Evolutionary conservation across 768 basidiomycete species (phyloP), one percentile per base, ranked within the genome.

Genomic region (Lepiota venenata): DNA sequence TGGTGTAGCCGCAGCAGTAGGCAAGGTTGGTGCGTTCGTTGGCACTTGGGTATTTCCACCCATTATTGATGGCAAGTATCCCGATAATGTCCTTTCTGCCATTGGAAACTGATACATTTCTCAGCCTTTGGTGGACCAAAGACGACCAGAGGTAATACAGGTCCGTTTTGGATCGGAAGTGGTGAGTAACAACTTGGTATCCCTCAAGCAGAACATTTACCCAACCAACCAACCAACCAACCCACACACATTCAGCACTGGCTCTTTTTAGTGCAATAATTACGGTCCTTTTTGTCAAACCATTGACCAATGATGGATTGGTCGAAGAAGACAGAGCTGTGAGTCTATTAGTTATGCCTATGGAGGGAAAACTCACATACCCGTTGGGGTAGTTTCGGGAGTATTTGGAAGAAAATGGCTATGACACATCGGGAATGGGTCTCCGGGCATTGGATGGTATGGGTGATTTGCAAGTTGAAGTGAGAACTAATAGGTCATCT

Each of bases 81-180:
- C n/a, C n/a, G 9, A 18, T 35, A n/a, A 8, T 1, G 20, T 21
- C n/a, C 8, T 46, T 41, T n/a, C 11, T 9, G 32, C 5, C 25
- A 8, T 8, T 32, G 32, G 32, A 32, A 9, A 32, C 8, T 32
- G 2, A 11, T 11, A 29, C 32, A 12, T 16, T 45, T 16, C 59
- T 14, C 57, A 81, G 87, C 77, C 16, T 90, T 90, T 57, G 84
- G 84, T 56, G 84, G 84, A 5, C 8, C 76, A 1, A 58, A 47
- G 15, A 69, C 79, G 16, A 65, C 69, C 37, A 77, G 72, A 57
- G 87, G 84, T 47, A 85, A 87, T 63, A 92, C 91, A 0, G 91
- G 90, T 22, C 89, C 90, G 11, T 92, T 92, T 79, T 91, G 86
- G 88, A 65, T 92, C 56, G 91, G 77, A n/a, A 88, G 87, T 58